Evolutionary conservation across 257 asterid species (phyloP).

Genomic region (Plantago ovata): DNA sequence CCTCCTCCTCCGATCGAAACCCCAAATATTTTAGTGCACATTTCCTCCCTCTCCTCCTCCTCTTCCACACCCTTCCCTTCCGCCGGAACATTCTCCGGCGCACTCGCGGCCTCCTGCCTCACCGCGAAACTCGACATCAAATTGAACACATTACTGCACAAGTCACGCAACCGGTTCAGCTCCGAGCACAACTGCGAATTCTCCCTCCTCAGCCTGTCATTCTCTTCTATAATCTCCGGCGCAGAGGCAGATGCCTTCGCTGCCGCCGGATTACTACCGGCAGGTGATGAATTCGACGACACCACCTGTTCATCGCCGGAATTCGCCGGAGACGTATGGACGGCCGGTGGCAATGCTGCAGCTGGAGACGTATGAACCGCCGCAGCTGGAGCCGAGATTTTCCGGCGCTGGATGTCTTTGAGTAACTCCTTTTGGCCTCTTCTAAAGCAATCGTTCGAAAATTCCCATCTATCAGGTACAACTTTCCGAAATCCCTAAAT

Average conservation of each 20-base stretch:
- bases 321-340: slow-evolving; percentile 50
- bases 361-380: slow-evolving; percentile 22
- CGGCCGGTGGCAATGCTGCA: slow-evolving; percentile 18
- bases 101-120: slow-evolving; percentile 22
- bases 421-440: slow-evolving; percentile 60
- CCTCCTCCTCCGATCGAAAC: slow-evolving; percentile 46
- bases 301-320: slow-evolving; percentile 79
- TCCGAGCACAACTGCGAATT: slow-evolving; percentile 52
- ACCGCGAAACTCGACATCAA: slow-evolving; percentile 52
- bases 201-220: slow-evolving; percentile 63
- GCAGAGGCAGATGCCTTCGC: slow-evolving; percentile 30
- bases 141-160: slow-evolving; percentile 49
- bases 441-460: slow-evolving; percentile 63
- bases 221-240: slow-evolving; percentile 61
- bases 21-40: slow-evolving; percentile 59
- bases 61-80: slow-evolving; percentile 18
- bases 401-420: slow-evolving; percentile 73
- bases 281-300: slow-evolving; percentile 75
- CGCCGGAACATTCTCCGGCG: slow-evolving; percentile 34
- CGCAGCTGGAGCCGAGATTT: slow-evolving; percentile 34
- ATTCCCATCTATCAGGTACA: slow-evolving; percentile 92
- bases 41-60: slow-evolving; percentile 16
- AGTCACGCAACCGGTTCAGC: slow-evolving; percentile 37
- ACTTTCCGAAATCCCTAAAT: slow-evolving; percentile 83
- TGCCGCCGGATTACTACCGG: slow-evolving; percentile 25